Conservation (phyloP, 2,329 filamentous ascomycete genomes). For the Chrysosporium queenslandicum region DNA sequence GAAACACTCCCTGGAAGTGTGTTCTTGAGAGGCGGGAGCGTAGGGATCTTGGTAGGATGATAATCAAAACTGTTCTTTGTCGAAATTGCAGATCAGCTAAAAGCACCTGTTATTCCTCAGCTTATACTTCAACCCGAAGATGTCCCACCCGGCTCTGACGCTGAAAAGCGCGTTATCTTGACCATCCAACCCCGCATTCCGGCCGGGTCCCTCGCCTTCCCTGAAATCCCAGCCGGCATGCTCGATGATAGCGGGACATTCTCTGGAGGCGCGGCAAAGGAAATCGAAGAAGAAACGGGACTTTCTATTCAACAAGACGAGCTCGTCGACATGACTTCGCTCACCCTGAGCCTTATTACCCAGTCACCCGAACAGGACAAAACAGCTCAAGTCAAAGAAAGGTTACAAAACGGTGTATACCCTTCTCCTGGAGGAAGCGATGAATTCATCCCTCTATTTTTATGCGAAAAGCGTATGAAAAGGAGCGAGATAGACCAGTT, state of each 20-base stretch:
- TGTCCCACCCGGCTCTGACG: slow-evolving; percentile 27
- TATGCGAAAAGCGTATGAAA: slow-evolving; percentile 46
- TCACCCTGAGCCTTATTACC: slow-evolving; percentile 32
- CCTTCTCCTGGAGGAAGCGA: slow-evolving; percentile 48
- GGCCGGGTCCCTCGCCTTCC: slow-evolving; percentile 45
- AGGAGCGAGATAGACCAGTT: slow-evolving; percentile 41
- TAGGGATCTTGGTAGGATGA: slow-evolving; percentile 45
- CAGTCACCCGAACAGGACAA: not conserved
- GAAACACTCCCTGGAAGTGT: slow-evolving; percentile 47
- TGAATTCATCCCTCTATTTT: slow-evolving; percentile 49
- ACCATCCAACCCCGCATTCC: slow-evolving; percentile 50
- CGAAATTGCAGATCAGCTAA: not conserved
- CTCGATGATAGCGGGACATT: slow-evolving; percentile 47
- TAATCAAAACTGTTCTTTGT: not conserved
- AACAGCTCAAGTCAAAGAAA: slow-evolving; percentile 25
- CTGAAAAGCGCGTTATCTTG: slow-evolving; percentile 42
- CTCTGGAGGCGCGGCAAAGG: slow-evolving; percentile 45
- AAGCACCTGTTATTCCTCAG: slow-evolving; percentile 24
- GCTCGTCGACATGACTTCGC: slow-evolving; percentile 45
- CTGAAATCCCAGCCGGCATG: slow-evolving; percentile 53
- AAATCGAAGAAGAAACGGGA: slow-evolving; percentile 49
- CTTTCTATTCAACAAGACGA: slow-evolving; percentile 43
- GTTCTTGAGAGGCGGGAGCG: slow-evolving; percentile 49
- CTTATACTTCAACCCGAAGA: slow-evolving; percentile 48
- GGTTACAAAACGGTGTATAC: slow-evolving; percentile 43